phyloP scores from a whole-genome alignment of 2,329 filamentous ascomycete species.

The Colletotrichum cordylinicola region DNA sequence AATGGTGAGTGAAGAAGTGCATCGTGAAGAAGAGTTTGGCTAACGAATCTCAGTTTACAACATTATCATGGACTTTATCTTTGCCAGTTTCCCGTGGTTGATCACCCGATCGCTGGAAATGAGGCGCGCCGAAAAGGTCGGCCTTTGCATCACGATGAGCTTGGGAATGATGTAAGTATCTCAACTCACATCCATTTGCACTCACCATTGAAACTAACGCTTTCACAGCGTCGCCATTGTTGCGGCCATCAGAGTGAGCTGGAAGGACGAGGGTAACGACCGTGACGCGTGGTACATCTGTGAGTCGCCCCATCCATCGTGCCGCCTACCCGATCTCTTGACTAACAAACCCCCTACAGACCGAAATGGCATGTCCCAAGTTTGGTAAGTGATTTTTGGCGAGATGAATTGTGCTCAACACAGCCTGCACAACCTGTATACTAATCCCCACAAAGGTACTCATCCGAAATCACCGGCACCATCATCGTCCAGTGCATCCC shows the following conservation, averaged over 20 bases:
- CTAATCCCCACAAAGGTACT: conserved; percentile 37
- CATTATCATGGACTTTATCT: conserved; percentile 42
- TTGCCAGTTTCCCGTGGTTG: conserved; percentile 35
- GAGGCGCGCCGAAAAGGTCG: conserved; percentile 32
- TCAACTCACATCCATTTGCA: background rate
- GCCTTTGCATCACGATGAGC: conserved; percentile 32
- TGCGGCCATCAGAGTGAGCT: conserved; percentile 51
- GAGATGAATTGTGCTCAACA: background rate
- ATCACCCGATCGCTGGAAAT: conserved; percentile 34
- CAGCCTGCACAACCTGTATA: background rate
- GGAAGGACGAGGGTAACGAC: conserved; percentile 53
- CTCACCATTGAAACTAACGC: background rate
- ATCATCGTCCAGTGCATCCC: conserved; percentile 62
- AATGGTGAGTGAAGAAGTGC: conserved; percentile 42
- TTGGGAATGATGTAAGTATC: conserved; percentile 38
- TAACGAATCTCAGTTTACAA: conserved; percentile 47
- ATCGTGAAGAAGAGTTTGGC: background rate
- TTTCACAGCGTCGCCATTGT: conserved; percentile 47
- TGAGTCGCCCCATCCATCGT: conserved; percentile 21
- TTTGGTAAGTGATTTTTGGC: conserved; percentile 37
- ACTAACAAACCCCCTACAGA: conserved; percentile 23
- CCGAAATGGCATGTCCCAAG: conserved; percentile 50
- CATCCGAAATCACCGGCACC: conserved; percentile 57
- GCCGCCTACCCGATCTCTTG: background rate
- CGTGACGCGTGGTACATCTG: conserved; percentile 54